Percentiles rank a stretch among this genome's conserved stretches.
Conservation (phyloP, 768 basidiomycete species). For the Tulasnella sp. region DNA sequence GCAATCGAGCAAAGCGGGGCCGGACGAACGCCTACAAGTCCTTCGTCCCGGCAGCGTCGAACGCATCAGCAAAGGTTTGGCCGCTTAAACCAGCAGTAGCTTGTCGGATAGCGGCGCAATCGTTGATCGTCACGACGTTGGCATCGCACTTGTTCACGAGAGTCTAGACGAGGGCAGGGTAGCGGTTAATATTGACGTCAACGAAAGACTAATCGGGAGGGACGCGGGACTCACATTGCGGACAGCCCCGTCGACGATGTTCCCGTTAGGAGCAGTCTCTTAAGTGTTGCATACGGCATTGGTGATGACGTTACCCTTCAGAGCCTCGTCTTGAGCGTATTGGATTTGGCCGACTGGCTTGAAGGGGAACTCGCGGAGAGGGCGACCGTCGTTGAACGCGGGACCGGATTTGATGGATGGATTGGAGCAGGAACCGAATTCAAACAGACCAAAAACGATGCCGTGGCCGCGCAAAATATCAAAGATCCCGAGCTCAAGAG, state of each 20-base stretch:
- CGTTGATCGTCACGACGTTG: not conserved
- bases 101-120: not conserved
- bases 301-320: not conserved
- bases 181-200: not conserved
- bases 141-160: slow-evolving; percentile 9
- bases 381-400: slow-evolving; percentile 6
- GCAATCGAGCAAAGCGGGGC: no score
- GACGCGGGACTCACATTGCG: not conserved
- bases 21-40: not conserved
- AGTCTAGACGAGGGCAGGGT: not conserved
- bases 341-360: not conserved
- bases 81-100: slow-evolving; percentile 5
- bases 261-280: not conserved
- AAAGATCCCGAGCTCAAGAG: no score
- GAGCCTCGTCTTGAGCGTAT: not conserved
- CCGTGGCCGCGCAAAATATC: no score
- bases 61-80: slow-evolving; percentile 4
- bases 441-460: no score
- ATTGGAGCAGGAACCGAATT: slow-evolving; percentile 10
- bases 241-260: not conserved
- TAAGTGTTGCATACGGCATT: not conserved
- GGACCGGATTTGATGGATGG: slow-evolving; percentile 7
- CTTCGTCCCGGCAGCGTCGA: slow-evolving; percentile 1
- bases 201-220: not conserved
- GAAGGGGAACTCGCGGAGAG: slow-evolving; percentile 4